A percentile compares a stretch with the other conserved stretches of the same genome.
phyloP scores from a whole-genome alignment of 495 filamentous ascomycete genomes.

The Ramalina intermedia region DNA sequence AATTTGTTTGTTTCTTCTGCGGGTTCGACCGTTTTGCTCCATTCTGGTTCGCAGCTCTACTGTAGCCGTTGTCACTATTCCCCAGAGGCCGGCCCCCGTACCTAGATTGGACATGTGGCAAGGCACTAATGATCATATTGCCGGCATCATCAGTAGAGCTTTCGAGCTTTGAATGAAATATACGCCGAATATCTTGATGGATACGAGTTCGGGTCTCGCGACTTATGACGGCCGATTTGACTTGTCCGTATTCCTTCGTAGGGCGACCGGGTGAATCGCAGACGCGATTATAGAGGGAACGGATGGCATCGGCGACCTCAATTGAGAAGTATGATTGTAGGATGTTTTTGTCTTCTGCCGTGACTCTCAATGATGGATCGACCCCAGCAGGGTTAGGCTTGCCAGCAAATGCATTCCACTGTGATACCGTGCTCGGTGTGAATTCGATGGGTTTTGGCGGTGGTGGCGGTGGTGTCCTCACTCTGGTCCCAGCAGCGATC shows the following conservation, averaged over 20 bases:
- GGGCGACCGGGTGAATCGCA: conserved; percentile 26
- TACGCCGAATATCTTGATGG: conserved; percentile 50
- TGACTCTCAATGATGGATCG: conserved; percentile 14
- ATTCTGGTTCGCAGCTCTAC: conserved; percentile 2
- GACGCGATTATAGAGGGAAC: conserved; percentile 31
- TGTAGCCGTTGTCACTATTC: neutral
- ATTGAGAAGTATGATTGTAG: conserved; percentile 32
- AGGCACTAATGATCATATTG: conserved; percentile 42
- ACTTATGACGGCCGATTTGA: conserved; percentile 34
- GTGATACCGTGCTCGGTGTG: neutral
- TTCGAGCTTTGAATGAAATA: conserved; percentile 54
- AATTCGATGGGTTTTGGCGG: too few species aligned
- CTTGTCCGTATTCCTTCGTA: conserved; percentile 27
- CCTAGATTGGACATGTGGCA: conserved; percentile 26
- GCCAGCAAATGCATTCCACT: neutral
- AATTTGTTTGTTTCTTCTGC: conserved; percentile 27
- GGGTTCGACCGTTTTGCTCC: conserved; percentile 10
- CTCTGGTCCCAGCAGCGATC: neutral
- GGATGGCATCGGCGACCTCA: conserved; percentile 25
- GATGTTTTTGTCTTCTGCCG: conserved; percentile 30
- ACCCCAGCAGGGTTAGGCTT: too few species aligned
- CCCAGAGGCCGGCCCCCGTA: conserved; percentile 11
- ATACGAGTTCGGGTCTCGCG: conserved; percentile 47
- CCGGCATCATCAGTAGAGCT: conserved; percentile 44
- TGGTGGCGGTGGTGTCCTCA: too few species aligned